Evolutionary conservation across 2,329 filamentous ascomycete species (phyloP).

Genomic region (Tolypocladium sp.): DNA sequence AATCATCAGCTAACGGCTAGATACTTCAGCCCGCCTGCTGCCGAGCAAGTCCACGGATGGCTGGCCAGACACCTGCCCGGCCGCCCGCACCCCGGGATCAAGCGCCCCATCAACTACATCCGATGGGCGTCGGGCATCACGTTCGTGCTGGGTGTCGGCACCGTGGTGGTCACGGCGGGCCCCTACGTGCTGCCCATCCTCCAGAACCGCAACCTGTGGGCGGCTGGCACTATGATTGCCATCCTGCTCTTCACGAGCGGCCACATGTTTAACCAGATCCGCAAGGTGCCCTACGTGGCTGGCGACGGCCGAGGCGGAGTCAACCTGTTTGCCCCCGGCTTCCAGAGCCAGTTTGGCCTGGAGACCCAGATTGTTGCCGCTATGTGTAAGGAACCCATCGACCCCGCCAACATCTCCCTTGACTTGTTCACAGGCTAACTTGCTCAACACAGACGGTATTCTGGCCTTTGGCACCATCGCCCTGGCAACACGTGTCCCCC

Average conservation of each 20-base stretch:
- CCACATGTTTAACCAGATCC: conserved; percentile 99
- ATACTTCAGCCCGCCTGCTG: conserved; percentile 52
- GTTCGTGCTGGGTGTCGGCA: conserved; percentile 59
- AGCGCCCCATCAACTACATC: conserved; percentile 80
- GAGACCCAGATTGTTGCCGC: conserved; percentile 94
- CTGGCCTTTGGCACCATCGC: conserved; percentile 85
- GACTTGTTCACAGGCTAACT: conserved; percentile 10
- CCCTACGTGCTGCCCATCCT: conserved; percentile 75
- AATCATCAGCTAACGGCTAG: background rate
- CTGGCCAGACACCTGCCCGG: conserved; percentile 69
- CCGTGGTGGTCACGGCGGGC: conserved; percentile 60
- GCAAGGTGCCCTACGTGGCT: conserved; percentile 86
- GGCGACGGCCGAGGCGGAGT: conserved; percentile 80
- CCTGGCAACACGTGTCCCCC: conserved; percentile 87
- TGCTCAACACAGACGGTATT: conserved; percentile 45
- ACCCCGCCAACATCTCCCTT: background rate
- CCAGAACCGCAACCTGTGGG: conserved; percentile 91
- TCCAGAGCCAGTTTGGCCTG: conserved; percentile 87
- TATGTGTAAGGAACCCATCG: conserved; percentile 62
- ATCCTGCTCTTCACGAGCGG: conserved; percentile 92
- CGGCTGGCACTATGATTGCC: conserved; percentile 75
- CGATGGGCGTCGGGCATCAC: conserved; percentile 61
- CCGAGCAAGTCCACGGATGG: conserved; percentile 74
- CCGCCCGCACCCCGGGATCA: conserved; percentile 66
- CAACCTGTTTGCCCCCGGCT: conserved; percentile 82